phyloP scores from a whole-genome alignment of 768 basidiomycete species.

The Mycena maculata region DNA sequence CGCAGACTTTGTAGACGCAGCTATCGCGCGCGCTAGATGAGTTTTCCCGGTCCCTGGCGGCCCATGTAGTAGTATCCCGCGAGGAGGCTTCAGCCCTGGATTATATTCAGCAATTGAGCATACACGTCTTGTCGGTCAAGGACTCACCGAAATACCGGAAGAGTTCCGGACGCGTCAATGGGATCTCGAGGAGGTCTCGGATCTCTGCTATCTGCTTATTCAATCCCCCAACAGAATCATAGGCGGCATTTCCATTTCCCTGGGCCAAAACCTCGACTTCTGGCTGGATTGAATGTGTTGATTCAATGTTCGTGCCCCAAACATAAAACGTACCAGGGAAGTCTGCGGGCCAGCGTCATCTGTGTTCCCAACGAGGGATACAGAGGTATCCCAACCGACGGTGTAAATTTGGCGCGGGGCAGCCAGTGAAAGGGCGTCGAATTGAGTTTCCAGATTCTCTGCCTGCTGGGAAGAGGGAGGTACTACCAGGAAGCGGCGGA shows the following conservation, averaged over 20 bases:
- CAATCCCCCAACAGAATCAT: constrained; percentile 88
- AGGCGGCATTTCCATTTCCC: constrained; percentile 64
- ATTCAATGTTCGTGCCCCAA: constrained; percentile 24
- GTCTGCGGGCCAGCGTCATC: constrained; percentile 38
- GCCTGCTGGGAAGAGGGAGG: constrained; percentile 32
- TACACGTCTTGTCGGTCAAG: background rate
- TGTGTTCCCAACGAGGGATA: constrained; percentile 55
- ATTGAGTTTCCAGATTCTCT: constrained; percentile 50
- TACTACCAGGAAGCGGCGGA: constrained; percentile 67
- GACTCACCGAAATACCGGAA: constrained; percentile 78
- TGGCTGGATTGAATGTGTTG: constrained; percentile 45
- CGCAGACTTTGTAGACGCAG: constrained; percentile 84
- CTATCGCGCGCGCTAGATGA: constrained; percentile 93
- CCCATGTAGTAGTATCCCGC: constrained; percentile 93
- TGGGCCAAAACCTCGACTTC: constrained; percentile 62
- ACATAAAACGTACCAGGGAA: constrained; percentile 23
- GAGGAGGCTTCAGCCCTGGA: constrained; percentile 90
- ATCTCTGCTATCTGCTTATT: constrained; percentile 89
- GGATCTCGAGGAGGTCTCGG: constrained; percentile 86
- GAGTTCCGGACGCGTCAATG: constrained; percentile 83
- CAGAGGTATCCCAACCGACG: constrained; percentile 74
- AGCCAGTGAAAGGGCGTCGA: constrained; percentile 60
- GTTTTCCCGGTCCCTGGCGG: constrained; percentile 99
- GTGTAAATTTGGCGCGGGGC: constrained; percentile 63
- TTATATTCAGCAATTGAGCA: background rate